Base-by-base conservation (phyloP, 257 asterid species). In the Capsicum pubescens region DNA sequence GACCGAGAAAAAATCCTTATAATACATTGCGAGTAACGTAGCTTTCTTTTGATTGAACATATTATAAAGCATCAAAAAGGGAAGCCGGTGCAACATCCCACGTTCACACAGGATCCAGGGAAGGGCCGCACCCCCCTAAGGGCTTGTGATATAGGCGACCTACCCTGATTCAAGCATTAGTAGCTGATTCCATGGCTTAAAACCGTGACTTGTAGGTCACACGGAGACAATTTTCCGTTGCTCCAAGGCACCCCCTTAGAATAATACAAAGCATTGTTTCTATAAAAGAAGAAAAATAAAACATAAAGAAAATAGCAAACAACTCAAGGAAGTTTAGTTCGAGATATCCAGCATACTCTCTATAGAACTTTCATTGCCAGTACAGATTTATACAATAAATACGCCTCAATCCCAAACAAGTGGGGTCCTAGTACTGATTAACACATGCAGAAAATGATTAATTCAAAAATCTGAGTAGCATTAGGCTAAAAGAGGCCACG, bases 381-480 rank as follows among this genome's bases (percentile, higher is more conserved):
- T 32, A 21, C 7, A 26, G 42, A 63, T 63, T 21, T 32, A 63
- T 26, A 61, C 39, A 61, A 55, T 17, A 13, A 56, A 1, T 26
- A 26, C 32, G 60, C n/a, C 60, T 56, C 16, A 56, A n/a, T 56
- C 60, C n/a, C n/a, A 56, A 56, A 56, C 60, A 56, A 15, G 8
- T 14, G 2, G 8, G 60, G 60, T 39, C 44, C 44, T 39, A 4
- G 44, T 39, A 39, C 44, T 3, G 5, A 7, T 63, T 63, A 7
- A 63, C 12, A 19, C 69, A 63, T 63, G 21, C 39, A 63, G 16
- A 21, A 63, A 7, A 21, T 63, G 69, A 10, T 63, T 5, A 21
- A 63, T 63, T 63, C 69, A 63, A 63, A 63, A 63, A 63, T 21
- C 42, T 21, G 69, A 21, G 69, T 63, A 63, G 21, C 69, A 63